Percentiles rank a stretch among this genome's conserved stretches.
Evolutionary conservation across 352 stramenopile species (phyloP).

Genomic region (Globisporangium cystogenes): DNA sequence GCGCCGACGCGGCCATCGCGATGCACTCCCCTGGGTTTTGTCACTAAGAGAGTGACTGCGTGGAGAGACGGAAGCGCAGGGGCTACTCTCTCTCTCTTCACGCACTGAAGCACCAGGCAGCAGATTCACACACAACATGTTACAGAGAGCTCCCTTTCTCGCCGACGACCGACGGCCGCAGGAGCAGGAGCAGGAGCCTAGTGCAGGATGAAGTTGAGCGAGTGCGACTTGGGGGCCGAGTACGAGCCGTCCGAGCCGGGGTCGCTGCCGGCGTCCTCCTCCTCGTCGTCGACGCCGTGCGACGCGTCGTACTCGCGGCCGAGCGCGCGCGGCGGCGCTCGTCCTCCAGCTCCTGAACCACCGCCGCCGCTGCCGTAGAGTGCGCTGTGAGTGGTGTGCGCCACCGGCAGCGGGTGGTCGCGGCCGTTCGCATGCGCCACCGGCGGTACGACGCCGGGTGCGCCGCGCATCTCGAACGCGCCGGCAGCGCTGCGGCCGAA

Average conservation of each 20-base stretch:
- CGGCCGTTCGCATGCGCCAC: constrained; percentile 6
- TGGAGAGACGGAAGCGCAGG: background rate
- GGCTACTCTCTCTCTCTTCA: background rate
- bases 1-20: constrained; percentile 10
- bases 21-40: constrained; percentile 2
- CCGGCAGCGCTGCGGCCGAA: constrained; percentile 7
- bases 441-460: background rate
- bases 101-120: constrained; percentile 16
- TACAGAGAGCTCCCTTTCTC: background rate
- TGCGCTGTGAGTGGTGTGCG: constrained; percentile 1
- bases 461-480: background rate
- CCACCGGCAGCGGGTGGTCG: constrained; percentile 5
- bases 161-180: background rate
- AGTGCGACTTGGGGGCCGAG: constrained; percentile 63
- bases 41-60: background rate
- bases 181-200: constrained; percentile 18
- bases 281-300: constrained; percentile 8
- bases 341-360: too few species aligned
- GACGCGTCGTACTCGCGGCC: constrained; percentile 21
- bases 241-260: constrained; percentile 57
- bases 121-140: constrained; percentile 3
- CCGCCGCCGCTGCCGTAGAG: background rate
- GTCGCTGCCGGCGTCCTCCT: constrained; percentile 28
- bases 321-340: constrained; percentile 1
- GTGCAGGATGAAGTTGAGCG: constrained; percentile 82